A percentile compares a stretch with the other conserved stretches of the same genome.
Evolutionary conservation across 805 yeast genomes (phyloP).

Genomic region (Schwanniomyces sp.): DNA sequence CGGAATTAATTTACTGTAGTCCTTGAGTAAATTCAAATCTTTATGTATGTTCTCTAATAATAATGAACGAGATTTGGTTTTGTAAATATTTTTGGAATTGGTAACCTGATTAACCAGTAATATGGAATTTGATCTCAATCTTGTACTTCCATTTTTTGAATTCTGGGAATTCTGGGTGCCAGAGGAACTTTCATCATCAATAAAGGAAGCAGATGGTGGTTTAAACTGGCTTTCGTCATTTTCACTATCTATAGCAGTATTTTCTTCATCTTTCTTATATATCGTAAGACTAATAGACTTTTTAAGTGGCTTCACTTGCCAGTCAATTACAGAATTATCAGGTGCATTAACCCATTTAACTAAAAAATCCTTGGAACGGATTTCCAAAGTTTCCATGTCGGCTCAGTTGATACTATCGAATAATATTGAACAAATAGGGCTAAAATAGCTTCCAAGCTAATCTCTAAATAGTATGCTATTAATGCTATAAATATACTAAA

Average conservation of each 20-base stretch:
- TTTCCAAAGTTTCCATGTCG: constrained; percentile 83
- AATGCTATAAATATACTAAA: background rate
- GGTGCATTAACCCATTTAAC: constrained; percentile 89
- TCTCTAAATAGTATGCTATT: background rate
- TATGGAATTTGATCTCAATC: constrained; percentile 25
- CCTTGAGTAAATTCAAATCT: constrained; percentile 53
- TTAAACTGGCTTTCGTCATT: background rate
- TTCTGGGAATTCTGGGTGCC: background rate
- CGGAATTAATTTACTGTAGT: constrained; percentile 51
- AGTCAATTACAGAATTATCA: constrained; percentile 61
- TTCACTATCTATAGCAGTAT: background rate
- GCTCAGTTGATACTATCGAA: background rate
- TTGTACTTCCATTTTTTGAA: constrained; percentile 2
- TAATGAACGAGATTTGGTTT: constrained; percentile 34
- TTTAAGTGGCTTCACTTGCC: constrained; percentile 77
- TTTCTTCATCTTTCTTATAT: constrained; percentile 31
- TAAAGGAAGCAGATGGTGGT: background rate
- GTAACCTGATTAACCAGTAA: constrained; percentile 35
- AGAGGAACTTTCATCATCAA: constrained; percentile 45
- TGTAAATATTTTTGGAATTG: constrained; percentile 25
- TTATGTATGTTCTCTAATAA: constrained; percentile 40
- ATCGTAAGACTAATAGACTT: constrained; percentile 42
- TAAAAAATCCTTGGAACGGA: constrained; percentile 84
- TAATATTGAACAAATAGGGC: background rate
- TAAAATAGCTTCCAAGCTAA: background rate